Base-by-base conservation (phyloP, 2,329 filamentous ascomycete genomes). In the Alternaria gansuensis region DNA sequence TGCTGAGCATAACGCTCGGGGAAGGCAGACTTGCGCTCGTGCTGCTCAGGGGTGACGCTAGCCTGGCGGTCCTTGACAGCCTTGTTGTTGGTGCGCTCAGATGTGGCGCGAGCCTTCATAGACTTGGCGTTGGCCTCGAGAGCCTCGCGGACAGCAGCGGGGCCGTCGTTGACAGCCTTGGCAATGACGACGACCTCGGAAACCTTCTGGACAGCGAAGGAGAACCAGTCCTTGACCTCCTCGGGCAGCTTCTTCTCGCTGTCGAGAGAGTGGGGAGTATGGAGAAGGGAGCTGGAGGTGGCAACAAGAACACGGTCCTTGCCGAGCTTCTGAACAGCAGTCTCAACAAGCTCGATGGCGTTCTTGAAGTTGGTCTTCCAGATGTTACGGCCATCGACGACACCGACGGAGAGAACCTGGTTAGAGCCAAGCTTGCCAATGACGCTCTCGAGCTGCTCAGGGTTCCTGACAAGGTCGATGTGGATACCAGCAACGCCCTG, bases 331-430 rank as follows among this genome's bases (percentile, higher is more conserved):
- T 97, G 92, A 75, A 98, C 84, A 67, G 94, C 95, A 60, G 87
- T 84, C 88, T 98, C 92, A 63, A 95, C 90, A 66, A 84, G 87
- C 85, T 95, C 93, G 68, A 99, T 96, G 76, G 95, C 93, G 75
- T 88, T 88, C 88, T 96, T 91, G 84, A 97, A 90, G 89, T 98
- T 96, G 83, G 93, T 97, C 91, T 99, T 99, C 95, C 95, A 99
- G 86, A 99, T 98, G 88, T 99, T 99, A 77, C 95, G 93, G 75
- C 95, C 95, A 75, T 99, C 93, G 70, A 99, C 95, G 73, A 99
- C 91, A 92, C 95, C 95, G 67, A 89, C 90, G 69, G 95, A 99
- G 69, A 99, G 89, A 71, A 93, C 82, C 79, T 97, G 96, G 80
- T 93, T 92, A 79, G 92, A 82, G 79, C 92, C 93, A 67, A 99